Evolutionary conservation across 768 basidiomycete species (phyloP), one percentile per base, ranked within the genome.

Genomic region (Kwoniella sp.): DNA sequence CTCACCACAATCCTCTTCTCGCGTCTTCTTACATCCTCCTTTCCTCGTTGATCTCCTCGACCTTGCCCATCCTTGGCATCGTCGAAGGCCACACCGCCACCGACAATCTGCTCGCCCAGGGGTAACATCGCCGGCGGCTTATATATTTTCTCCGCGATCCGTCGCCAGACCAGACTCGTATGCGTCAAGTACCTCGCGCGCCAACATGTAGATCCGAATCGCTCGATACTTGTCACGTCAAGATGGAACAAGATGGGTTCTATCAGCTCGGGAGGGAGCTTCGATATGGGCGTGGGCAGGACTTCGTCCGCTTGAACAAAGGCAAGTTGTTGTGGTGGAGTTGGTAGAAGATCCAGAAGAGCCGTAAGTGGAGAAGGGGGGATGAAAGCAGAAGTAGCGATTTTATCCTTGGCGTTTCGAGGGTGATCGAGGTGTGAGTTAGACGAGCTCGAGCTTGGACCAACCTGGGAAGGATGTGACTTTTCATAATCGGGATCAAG

Each of bases 201-300:
- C 61, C 89, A 86, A 75, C 86, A 87, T 1, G 90, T 86, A 22
- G 81, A 72, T 0, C 87, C 93, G 73, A 96, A 93, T 9, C 89
- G 85, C 78, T 93, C 93, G 37, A 95, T 82, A 25, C 87, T 80
- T 1, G 85, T 84, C 1, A 85, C 83, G 71, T 91, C 89, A 45
- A 95, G 82, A 66, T 84, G 83, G 30, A 84, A 82, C n/a, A 94
- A 81, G 58, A 93, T 85, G 45, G 84, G 76, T 31, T 91, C 81
- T 30, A 95, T 72, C 12, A 95, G 73, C 78, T 96, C 93, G 37
- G 89, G 86, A 5, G 93, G 93, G 9, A 95, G 80, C 1, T 77
- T 73, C 52, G 84, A 84, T 20, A 96, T 72, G 13, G 85, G 84
- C 0, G 86, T 81, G 1, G 84, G 84, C 63, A 85, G 82, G 48